Conservation (phyloP, 2,329 filamentous ascomycete genomes). For the Orbilia blumenaviensis region DNA sequence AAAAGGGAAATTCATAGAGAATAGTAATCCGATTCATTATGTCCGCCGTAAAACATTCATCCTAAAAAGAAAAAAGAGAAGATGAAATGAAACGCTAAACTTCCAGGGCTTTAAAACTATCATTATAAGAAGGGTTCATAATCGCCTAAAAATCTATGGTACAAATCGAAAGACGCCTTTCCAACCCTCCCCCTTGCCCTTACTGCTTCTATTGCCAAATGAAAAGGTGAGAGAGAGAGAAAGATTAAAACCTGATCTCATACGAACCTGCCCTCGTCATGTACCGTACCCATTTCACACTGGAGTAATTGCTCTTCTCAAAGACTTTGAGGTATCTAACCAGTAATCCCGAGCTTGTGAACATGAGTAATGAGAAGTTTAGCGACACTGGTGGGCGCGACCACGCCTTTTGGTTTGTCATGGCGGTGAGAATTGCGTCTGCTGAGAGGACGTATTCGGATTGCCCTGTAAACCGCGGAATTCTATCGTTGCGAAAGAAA, state of each 20-base stretch:
- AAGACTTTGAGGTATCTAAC: conserved; percentile 98
- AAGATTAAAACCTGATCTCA: conserved; percentile 80
- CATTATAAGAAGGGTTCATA: not conserved
- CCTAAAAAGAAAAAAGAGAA: no score
- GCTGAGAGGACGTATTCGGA: conserved; percentile 94
- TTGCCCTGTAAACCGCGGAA: conserved; percentile 96
- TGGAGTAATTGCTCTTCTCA: conserved; percentile 98
- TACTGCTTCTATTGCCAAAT: not conserved
- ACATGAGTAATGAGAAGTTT: conserved; percentile 95
- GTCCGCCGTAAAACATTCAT: not conserved
- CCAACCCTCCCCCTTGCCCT: no score
- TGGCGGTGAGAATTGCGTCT: conserved; percentile 90
- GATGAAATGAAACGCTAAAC: conserved; percentile 10
- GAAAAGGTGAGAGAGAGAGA: no score
- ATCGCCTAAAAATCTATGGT: conserved; percentile 4
- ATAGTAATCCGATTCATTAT: not conserved
- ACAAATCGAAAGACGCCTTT: conserved; percentile 2
- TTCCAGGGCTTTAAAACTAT: not conserved
- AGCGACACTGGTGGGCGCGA: conserved; percentile 89
- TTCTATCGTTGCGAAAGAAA: conserved; percentile 63
- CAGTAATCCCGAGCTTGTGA: conserved; percentile 89
- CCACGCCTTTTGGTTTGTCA: conserved; percentile 99
- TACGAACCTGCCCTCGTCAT: conserved; percentile 99
- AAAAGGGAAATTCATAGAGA: not conserved
- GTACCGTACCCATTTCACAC: conserved; percentile 98